These are phyloP conservation scores for Pythium diclinum DNA, from an alignment of 352 stramenopile genomes.

Conservation along the genomic window DNA sequence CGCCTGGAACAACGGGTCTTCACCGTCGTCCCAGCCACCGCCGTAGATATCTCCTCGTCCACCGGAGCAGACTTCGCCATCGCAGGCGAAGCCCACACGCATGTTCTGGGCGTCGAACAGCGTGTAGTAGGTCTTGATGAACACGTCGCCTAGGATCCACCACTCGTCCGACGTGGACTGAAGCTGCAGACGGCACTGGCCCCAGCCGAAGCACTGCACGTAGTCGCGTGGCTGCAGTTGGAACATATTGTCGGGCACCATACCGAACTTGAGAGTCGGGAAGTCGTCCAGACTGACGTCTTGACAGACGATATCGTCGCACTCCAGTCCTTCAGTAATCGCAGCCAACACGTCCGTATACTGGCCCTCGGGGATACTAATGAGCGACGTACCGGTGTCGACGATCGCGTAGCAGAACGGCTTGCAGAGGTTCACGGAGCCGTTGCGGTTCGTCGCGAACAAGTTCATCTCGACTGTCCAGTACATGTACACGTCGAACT, in stretches of 20 bases:
- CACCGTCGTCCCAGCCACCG: conserved; percentile 36
- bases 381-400: conserved; percentile 86
- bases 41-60: conserved; percentile 66
- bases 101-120: conserved; percentile 89
- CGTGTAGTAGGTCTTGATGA: conserved; percentile 91
- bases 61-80: conserved; percentile 72
- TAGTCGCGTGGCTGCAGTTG: conserved; percentile 79
- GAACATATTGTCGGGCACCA: conserved; percentile 85
- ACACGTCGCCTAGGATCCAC: conserved; percentile 89
- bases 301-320: conserved; percentile 66
- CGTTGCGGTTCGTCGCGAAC: conserved; percentile 33
- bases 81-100: conserved; percentile 85
- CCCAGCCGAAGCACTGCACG: conserved; percentile 65
- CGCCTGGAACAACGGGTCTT: conserved; percentile 38
- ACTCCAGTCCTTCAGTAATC: conserved; percentile 65
- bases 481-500: conserved; percentile 82
- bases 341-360: conserved; percentile 58
- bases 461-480: conserved; percentile 81
- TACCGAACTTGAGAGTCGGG: conserved; percentile 69
- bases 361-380: conserved; percentile 70
- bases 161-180: conserved; percentile 73
- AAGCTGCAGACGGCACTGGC: conserved; percentile 77
- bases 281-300: conserved; percentile 50
- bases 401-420: conserved; percentile 87
- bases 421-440: conserved; percentile 52